Conservation (phyloP, 2,329 filamentous ascomycete species). For the Fusarium chaquense region DNA sequence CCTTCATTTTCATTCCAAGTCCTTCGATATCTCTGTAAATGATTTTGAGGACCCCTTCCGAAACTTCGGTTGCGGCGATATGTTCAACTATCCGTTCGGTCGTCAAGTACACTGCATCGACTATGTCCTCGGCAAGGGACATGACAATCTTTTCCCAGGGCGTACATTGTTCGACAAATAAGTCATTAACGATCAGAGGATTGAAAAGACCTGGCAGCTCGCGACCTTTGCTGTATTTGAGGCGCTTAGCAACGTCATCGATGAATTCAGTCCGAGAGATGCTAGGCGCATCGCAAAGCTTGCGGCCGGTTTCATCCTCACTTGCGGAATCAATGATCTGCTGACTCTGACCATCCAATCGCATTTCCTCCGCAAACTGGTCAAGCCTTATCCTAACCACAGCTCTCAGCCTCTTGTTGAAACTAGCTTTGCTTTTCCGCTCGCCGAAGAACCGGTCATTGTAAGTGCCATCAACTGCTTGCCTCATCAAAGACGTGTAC, state of each 20-base stretch:
- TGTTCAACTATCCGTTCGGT: background rate
- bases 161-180: constrained; percentile 70
- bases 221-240: constrained; percentile 49
- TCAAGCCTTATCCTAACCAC: background rate
- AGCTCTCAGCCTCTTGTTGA: background rate
- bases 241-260: constrained; percentile 36
- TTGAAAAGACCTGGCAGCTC: constrained; percentile 73
- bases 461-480: constrained; percentile 65
- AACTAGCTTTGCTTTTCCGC: background rate
- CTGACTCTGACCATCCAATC: background rate
- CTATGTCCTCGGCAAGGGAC: constrained; percentile 26
- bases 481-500: constrained; percentile 55
- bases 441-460: constrained; percentile 52
- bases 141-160: constrained; percentile 65
- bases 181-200: constrained; percentile 66
- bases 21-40: background rate
- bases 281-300: background rate
- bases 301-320: background rate
- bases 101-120: constrained; percentile 20
- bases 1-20: background rate
- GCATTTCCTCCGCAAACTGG: background rate
- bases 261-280: constrained; percentile 38
- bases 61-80: background rate
- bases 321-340: background rate
- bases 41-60: background rate